These are phyloP conservation scores for Millerago galiae DNA, from an alignment of 805 yeast genomes.

Conservation along the genomic window DNA sequence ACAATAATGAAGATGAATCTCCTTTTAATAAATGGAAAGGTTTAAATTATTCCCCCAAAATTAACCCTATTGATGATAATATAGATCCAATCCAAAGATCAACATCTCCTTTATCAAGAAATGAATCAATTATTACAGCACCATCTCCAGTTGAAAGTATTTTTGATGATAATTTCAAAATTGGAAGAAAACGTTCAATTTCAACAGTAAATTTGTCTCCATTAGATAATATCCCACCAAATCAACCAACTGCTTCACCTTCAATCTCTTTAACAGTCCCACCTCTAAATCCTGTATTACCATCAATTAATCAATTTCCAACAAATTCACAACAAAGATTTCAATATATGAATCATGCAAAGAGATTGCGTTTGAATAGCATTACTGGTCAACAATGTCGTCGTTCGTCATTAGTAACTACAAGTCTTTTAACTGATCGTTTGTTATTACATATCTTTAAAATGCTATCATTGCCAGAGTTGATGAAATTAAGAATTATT, in stretches of 20 bases:
- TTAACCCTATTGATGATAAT: background rate
- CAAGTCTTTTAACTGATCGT: constrained; percentile 58
- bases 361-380: constrained; percentile 42
- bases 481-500: constrained; percentile 53
- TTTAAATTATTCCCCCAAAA: constrained; percentile 5
- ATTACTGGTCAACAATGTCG: constrained; percentile 36
- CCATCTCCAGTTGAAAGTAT: background rate
- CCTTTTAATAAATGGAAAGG: constrained; percentile 23
- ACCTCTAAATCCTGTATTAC: constrained; percentile 33
- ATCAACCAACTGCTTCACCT: constrained; percentile 8
- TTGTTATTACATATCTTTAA: constrained; percentile 48
- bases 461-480: constrained; percentile 45
- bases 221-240: background rate
- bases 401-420: constrained; percentile 49
- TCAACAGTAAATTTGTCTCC: constrained; percentile 6
- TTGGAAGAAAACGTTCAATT: constrained; percentile 13
- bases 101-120: constrained; percentile 6
- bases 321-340: constrained; percentile 24
- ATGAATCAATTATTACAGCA: background rate
- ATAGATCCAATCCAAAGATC: constrained; percentile 6
- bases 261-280: constrained; percentile 26
- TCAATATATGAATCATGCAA: constrained; percentile 49
- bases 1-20: constrained; percentile 21
- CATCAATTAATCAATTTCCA: constrained; percentile 31
- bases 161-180: constrained; percentile 6